Base-by-base conservation (phyloP, 306 rosid species). In the Dryas drummondii region DNA sequence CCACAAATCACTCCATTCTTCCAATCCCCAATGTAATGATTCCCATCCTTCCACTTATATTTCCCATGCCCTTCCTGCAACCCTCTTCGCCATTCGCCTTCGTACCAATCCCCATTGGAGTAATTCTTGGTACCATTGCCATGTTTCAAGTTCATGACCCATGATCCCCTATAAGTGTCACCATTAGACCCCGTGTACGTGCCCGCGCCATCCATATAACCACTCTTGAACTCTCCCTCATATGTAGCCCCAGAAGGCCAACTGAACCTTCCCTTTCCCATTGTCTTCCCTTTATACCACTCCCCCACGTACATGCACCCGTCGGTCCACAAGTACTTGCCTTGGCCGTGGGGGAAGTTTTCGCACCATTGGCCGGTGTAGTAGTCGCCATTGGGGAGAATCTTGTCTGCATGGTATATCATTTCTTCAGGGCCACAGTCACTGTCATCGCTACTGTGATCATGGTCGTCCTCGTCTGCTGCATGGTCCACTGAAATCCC, bases 231-330 rank as follows among this genome's bases (percentile, higher is more conserved):
- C n/a, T 91, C 96, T 0, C 98, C 98, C 75, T 94, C 98, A 69
- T 94, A 94, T 0, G 94, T 88, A 0, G 98, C 96, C 5, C 98
- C 98, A 0, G 98, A 87, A 1, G 97, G 97, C 98, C 98, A 94
- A 48, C 88, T 94, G 74, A 94, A 94, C 82, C 90, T 87, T 0
- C 98, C 98, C 1, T 79, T 85, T 42, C 98, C 98, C 89, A 74
- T 94, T 0, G 88, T 88, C 71, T 84, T 94, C 0, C 98, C 98
- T 76, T 76, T 86, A 52, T 4, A 76, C 98, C 98, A 94, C 63
- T 87, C 93, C 32, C 98, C 98, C 2, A 89, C 86, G 13, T 88
- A 91, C 94, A 87, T 86, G 70, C 98, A 94, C 16, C 98, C 98
- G 41, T 94, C 97, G 3, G 84, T 87, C 98, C 98, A 94, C 1